phyloP scores from a whole-genome alignment of 163 green algal genomes.

The Botryococcus braunii region DNA sequence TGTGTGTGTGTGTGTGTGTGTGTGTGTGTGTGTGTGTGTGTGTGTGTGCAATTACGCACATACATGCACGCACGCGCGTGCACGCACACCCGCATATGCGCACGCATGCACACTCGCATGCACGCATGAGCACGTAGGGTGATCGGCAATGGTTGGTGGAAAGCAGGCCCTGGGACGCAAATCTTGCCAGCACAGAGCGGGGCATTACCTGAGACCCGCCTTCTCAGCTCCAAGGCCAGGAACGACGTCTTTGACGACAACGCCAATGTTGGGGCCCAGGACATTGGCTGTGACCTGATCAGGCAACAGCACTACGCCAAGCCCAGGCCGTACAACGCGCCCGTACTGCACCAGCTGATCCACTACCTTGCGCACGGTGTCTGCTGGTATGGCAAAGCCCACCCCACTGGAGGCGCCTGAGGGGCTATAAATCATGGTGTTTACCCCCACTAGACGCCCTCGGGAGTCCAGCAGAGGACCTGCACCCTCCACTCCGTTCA shows the following conservation, averaged over 20 bases:
- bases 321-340: conserved; percentile 43
- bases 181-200: neutral
- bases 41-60: no score
- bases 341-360: conserved; percentile 68
- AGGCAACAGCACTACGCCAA: conserved; percentile 27
- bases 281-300: neutral
- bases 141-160: no score
- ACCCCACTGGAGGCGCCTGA: conserved; percentile 45
- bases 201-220: neutral
- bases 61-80: no score
- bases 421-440: conserved; percentile 34
- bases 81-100: no score
- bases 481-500: no score
- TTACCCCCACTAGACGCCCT: conserved; percentile 51
- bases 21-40: no score
- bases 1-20: no score
- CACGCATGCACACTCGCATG: no score
- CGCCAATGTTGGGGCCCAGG: neutral
- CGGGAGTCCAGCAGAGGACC: conserved; percentile 51
- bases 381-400: conserved; percentile 65
- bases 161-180: no score
- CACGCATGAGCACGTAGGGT: no score
- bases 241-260: neutral
- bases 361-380: conserved; percentile 56
- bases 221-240: neutral